These are phyloP conservation scores for Starmerella sp. DNA, from an alignment of 805 yeast genomes.

Conservation along the genomic window DNA sequence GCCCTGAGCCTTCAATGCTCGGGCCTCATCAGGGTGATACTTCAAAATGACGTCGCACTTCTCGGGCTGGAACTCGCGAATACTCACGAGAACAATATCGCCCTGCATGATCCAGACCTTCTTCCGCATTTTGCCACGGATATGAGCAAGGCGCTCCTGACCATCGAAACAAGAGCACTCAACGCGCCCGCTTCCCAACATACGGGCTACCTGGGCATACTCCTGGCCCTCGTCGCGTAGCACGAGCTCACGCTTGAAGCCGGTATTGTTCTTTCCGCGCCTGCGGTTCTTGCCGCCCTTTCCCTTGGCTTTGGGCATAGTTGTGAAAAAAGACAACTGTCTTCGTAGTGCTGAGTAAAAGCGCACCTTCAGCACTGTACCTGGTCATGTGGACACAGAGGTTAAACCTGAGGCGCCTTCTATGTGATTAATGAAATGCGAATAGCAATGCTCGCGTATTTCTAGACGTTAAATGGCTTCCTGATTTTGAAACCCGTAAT, in stretches of 20 bases:
- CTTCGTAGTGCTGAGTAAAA: background rate
- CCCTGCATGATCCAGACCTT: slow-evolving; percentile 99
- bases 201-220: slow-evolving; percentile 94
- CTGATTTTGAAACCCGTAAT: too few relatives aligned
- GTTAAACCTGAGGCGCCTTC: background rate
- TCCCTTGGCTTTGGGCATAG: slow-evolving; percentile 70
- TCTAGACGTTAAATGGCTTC: too few relatives aligned
- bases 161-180: slow-evolving; percentile 95
- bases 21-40: slow-evolving; percentile 94
- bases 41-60: slow-evolving; percentile 97
- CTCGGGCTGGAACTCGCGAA: slow-evolving; percentile 97
- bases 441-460: too few relatives aligned
- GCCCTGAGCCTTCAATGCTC: slow-evolving; percentile 88
- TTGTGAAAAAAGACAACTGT: background rate
- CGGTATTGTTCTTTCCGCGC: slow-evolving; percentile 95
- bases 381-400: background rate
- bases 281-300: slow-evolving; percentile 69
- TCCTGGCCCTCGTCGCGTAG: slow-evolving; percentile 95
- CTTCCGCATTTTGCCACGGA: slow-evolving; percentile 97
- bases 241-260: slow-evolving; percentile 86
- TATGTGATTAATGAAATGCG: too few relatives aligned
- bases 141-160: slow-evolving; percentile 86
- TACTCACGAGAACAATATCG: slow-evolving; percentile 87
- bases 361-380: background rate
- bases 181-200: slow-evolving; percentile 97